These are phyloP conservation scores for Tetracladium marchalianum DNA, from an alignment of 495 filamentous ascomycete species.

Conservation along the genomic window DNA sequence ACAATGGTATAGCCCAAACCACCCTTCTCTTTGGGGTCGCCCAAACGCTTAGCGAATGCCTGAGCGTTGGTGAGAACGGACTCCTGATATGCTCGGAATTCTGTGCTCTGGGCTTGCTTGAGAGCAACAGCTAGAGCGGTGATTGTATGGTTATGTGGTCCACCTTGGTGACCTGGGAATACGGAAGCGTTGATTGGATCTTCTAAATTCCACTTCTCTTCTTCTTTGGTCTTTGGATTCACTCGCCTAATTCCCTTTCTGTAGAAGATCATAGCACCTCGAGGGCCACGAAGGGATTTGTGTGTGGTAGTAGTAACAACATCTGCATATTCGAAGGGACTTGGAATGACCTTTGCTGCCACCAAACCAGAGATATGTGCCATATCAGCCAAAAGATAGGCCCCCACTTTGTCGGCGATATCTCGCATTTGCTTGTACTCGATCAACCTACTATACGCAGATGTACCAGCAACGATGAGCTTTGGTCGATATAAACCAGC, in stretches of 20 bases:
- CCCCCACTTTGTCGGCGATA: constrained; percentile 81
- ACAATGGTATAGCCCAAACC: constrained; percentile 86
- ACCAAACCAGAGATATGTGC: constrained; percentile 96
- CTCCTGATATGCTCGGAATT: constrained; percentile 83
- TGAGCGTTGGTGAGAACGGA: constrained; percentile 81
- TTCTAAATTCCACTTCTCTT: constrained; percentile 85
- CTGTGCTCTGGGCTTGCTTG: constrained; percentile 80
- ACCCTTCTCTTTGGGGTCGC: constrained; percentile 59
- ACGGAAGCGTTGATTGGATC: constrained; percentile 91
- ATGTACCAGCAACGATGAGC: constrained; percentile 89
- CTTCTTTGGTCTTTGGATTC: constrained; percentile 73
- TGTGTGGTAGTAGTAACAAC: constrained; percentile 98
- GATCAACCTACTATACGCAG: constrained; percentile 88
- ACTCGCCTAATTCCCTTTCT: constrained; percentile 79
- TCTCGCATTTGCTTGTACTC: constrained; percentile 83
- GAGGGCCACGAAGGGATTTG: constrained; percentile 90
- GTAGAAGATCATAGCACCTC: constrained; percentile 98
- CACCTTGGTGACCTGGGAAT: constrained; percentile 98
- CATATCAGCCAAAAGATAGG: constrained; percentile 91
- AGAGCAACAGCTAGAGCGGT: constrained; percentile 88
- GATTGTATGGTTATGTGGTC: constrained; percentile 98
- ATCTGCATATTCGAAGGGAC: constrained; percentile 83
- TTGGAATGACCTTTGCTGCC: constrained; percentile 79
- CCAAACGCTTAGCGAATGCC: constrained; percentile 67
- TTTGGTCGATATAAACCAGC: constrained; percentile 86